Evolutionary conservation across 306 rosid species (phyloP).

Genomic region (Quillaja saponaria): DNA sequence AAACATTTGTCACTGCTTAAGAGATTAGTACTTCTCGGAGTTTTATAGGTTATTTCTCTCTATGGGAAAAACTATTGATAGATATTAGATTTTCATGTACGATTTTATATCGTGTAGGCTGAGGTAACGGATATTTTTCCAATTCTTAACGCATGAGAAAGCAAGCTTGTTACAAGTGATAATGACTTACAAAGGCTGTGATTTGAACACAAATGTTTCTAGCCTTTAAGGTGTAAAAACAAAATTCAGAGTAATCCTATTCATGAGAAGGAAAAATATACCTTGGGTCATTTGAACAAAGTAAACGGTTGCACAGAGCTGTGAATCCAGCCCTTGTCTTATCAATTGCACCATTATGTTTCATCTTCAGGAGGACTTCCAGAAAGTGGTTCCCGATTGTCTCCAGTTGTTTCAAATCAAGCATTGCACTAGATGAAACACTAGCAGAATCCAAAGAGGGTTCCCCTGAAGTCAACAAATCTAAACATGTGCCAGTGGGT

Average conservation of each 20-base stretch:
- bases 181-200: background rate
- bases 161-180: background rate
- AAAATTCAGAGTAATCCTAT: constrained; percentile 16
- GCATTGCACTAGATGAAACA: constrained; percentile 55
- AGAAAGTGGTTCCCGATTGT: constrained; percentile 87
- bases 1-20: too few species aligned
- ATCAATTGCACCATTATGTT: constrained; percentile 99
- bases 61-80: too few species aligned
- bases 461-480: constrained; percentile 41
- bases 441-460: constrained; percentile 38
- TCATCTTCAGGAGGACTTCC: constrained; percentile 97
- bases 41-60: too few species aligned
- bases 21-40: too few species aligned
- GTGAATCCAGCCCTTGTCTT: constrained; percentile 98
- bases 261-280: constrained; percentile 25
- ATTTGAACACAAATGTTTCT: background rate
- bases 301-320: constrained; percentile 94
- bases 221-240: constrained; percentile 10
- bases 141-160: background rate
- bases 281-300: constrained; percentile 88
- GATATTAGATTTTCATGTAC: too few species aligned
- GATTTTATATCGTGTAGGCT: too few species aligned
- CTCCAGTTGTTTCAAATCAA: constrained; percentile 82
- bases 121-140: too few species aligned
- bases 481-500: constrained; percentile 50